Evolutionary conservation across 441 rosid genomes (phyloP).

Genomic region (Caryocar brasiliense): DNA sequence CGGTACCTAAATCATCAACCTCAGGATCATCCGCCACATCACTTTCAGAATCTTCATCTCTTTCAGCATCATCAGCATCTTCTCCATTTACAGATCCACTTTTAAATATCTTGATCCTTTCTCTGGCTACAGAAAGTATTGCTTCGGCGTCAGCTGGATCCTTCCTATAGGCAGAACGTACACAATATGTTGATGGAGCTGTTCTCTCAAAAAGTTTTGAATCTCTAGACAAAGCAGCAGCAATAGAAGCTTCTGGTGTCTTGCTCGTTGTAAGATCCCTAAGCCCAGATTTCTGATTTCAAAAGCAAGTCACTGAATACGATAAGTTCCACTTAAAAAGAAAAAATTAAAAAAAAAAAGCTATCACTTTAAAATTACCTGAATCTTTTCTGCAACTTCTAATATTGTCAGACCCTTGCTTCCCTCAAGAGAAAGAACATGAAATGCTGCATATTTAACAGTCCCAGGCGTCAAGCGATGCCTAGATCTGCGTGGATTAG

Average conservation of each 20-base stretch:
- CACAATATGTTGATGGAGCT: conserved; percentile 88
- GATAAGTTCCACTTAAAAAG: neutral
- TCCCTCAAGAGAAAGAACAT: conserved; percentile 69
- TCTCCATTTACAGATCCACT: conserved; percentile 55
- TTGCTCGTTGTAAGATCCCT: conserved; percentile 82
- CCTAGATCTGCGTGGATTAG: conserved; percentile 65
- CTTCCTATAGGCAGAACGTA: conserved; percentile 69
- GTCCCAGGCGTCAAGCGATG: conserved; percentile 92
- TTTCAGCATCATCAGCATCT: conserved; percentile 77
- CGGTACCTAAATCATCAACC: conserved; percentile 47
- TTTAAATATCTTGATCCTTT: conserved; percentile 52
- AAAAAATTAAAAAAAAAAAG: neutral
- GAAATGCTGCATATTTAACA: conserved; percentile 86
- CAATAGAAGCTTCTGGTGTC: conserved; percentile 88
- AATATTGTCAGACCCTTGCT: conserved; percentile 61
- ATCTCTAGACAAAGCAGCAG: conserved; percentile 88
- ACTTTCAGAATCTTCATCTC: conserved; percentile 75
- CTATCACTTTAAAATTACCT: conserved; percentile 31
- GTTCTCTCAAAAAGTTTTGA: conserved; percentile 80
- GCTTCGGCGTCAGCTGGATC: conserved; percentile 55
- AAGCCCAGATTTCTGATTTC: conserved; percentile 62
- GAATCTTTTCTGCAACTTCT: conserved; percentile 82
- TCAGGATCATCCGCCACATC: conserved; percentile 62
- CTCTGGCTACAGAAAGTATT: conserved; percentile 66
- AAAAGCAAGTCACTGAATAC: neutral